Conservation (phyloP, 2,329 filamentous ascomycete species). For the Fonsecaea monophora region DNA sequence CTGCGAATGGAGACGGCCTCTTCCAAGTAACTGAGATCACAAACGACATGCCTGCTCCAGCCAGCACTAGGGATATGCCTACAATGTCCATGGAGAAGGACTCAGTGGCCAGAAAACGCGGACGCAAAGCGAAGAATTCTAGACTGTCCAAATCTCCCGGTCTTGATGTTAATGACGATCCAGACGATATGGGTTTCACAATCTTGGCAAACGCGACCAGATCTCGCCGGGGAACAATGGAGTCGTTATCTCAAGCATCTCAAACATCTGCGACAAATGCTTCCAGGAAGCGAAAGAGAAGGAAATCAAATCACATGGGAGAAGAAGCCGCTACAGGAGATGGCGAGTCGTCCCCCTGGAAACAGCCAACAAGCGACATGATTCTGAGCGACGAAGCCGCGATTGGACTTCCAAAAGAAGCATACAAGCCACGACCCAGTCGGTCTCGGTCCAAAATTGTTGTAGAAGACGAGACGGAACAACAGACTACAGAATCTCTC, state of each 20-base stretch:
- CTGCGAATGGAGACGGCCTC: neutral
- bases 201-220: conserved; percentile 16
- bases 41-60: neutral
- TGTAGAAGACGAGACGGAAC: conserved; percentile 20
- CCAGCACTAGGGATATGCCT: neutral
- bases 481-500: conserved; percentile 12
- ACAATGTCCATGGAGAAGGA: conserved; percentile 13
- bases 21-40: neutral
- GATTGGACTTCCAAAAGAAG: conserved; percentile 40
- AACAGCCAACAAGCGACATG: conserved; percentile 36
- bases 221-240: conserved; percentile 33
- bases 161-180: conserved; percentile 23
- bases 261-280: conserved; percentile 25
- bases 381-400: conserved; percentile 36
- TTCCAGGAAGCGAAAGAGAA: conserved; percentile 27
- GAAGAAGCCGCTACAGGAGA: conserved; percentile 2
- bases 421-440: conserved; percentile 41
- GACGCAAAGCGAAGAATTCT: conserved; percentile 36
- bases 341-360: conserved; percentile 21
- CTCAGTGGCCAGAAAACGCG: conserved; percentile 33
- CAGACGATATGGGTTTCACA: conserved; percentile 24
- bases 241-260: conserved; percentile 36
- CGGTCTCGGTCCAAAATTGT: conserved; percentile 35
- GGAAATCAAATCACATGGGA: conserved; percentile 26
- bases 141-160: conserved; percentile 17